phyloP scores from a whole-genome alignment of 2,329 filamentous ascomycete species.

The Neocatenulostroma microsporum region DNA sequence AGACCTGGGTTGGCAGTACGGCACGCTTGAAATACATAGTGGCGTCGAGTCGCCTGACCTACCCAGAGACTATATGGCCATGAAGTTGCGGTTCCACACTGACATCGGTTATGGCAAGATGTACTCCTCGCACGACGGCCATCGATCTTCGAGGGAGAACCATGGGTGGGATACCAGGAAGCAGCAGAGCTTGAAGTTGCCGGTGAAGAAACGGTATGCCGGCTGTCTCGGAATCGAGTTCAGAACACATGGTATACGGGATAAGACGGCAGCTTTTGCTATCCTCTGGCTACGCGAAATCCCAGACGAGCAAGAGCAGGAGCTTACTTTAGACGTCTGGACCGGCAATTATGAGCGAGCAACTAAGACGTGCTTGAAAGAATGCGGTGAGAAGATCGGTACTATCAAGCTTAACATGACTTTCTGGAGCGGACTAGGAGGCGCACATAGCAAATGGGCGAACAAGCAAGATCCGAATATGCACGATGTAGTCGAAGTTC shows the following conservation, averaged over 20 bases:
- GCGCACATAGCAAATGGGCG: slow-evolving; percentile 51
- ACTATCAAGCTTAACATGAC: slow-evolving; percentile 51
- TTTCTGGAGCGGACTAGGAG: slow-evolving; percentile 55
- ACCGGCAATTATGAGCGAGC: slow-evolving; percentile 55
- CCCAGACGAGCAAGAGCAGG: slow-evolving; percentile 56
- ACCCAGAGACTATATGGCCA: slow-evolving; percentile 35
- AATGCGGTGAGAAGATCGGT: slow-evolving; percentile 52
- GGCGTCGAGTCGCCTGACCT: slow-evolving; percentile 44
- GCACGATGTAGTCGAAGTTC: slow-evolving; percentile 55
- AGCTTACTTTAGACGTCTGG: slow-evolving; percentile 56
- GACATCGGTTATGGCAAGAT: slow-evolving; percentile 53
- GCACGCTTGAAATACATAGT: slow-evolving; percentile 58
- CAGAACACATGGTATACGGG: slow-evolving; percentile 43
- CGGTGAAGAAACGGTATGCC: slow-evolving; percentile 55
- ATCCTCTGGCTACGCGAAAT: slow-evolving; percentile 65
- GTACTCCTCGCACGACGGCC: no score
- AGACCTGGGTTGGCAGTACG: slow-evolving; percentile 62
- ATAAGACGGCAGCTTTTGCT: slow-evolving; percentile 54
- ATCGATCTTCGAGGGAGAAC: no score
- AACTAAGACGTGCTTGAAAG: slow-evolving; percentile 41
- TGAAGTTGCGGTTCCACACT: slow-evolving; percentile 54
- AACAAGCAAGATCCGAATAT: slow-evolving; percentile 49
- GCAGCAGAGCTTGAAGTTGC: slow-evolving; percentile 43
- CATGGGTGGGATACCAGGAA: slow-evolving; percentile 48
- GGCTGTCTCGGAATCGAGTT: slow-evolving; percentile 52